Evolutionary conservation across 495 filamentous ascomycete genomes (phyloP).

Genomic region (Podospora conica): DNA sequence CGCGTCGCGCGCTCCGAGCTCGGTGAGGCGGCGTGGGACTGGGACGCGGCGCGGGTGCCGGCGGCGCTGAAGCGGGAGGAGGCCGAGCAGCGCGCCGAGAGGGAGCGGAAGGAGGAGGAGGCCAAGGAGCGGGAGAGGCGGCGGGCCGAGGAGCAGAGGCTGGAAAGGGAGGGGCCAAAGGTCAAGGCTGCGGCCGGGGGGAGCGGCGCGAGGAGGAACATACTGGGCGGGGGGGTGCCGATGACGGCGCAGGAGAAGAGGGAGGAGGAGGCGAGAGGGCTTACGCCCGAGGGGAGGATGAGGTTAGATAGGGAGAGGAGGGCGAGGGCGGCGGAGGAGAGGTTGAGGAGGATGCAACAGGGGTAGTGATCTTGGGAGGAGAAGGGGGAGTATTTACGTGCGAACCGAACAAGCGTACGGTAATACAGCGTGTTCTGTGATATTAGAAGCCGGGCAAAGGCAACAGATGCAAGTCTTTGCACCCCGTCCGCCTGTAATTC

Average conservation of each 20-base stretch:
- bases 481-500: not conserved
- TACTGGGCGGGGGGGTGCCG: conserved; percentile 44
- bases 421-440: not conserved
- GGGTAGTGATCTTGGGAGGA: conserved; percentile 17
- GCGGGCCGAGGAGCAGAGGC: conserved; percentile 57
- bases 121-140: conserved; percentile 60
- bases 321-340: conserved; percentile 81
- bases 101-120: conserved; percentile 57
- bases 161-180: conserved; percentile 46
- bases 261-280: conserved; percentile 73
- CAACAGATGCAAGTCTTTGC: not conserved
- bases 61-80: conserved; percentile 60
- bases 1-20: conserved; percentile 77
- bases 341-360: conserved; percentile 63
- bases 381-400: not conserved
- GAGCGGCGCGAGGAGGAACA: conserved; percentile 26
- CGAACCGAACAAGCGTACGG: not conserved
- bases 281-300: conserved; percentile 79
- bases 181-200: conserved; percentile 31
- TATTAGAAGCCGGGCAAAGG: not conserved
- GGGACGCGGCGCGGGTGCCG: conserved; percentile 69
- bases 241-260: conserved; percentile 70
- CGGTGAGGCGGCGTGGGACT: conserved; percentile 72
- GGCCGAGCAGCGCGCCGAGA: conserved; percentile 55
- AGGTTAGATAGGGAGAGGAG: conserved; percentile 73